phyloP scores from a whole-genome alignment of 2,329 filamentous ascomycete genomes.

The Chalaropsis ovoidea region DNA sequence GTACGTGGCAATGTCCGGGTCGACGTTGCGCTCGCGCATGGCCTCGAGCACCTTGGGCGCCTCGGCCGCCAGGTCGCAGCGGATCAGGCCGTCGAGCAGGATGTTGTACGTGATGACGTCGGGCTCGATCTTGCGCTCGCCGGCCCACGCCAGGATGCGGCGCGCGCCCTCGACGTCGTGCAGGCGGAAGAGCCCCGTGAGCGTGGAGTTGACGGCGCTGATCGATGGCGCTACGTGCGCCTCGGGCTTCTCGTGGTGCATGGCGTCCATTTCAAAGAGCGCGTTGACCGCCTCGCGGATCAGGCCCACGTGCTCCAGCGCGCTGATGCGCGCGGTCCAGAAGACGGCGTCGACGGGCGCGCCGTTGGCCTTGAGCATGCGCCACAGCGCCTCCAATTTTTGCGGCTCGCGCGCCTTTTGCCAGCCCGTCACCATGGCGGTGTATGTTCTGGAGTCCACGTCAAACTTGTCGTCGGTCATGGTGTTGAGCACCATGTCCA shows the following conservation, averaged over 20 bases:
- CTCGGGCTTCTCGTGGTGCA: constrained; percentile 24
- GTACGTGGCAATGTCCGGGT: constrained; percentile 59
- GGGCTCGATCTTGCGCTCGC: constrained; percentile 44
- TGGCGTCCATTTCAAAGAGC: constrained; percentile 52
- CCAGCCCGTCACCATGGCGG: constrained; percentile 62
- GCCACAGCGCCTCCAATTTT: constrained; percentile 59
- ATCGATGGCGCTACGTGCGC: constrained; percentile 49
- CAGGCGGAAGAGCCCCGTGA: constrained; percentile 51
- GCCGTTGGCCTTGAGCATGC: constrained; percentile 47
- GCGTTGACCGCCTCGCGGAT: constrained; percentile 49
- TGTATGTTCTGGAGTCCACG: constrained; percentile 54
- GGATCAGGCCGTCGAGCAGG: constrained; percentile 52
- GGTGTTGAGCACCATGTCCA: constrained; percentile 32
- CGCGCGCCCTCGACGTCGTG: constrained; percentile 41
- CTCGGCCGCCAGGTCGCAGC: constrained; percentile 39
- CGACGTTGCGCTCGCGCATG: constrained; percentile 49
- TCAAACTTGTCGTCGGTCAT: constrained; percentile 42
- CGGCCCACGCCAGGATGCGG: constrained; percentile 50
- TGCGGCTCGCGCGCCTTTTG: constrained; percentile 47
- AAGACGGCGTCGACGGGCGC: constrained; percentile 52
- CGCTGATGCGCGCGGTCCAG: constrained; percentile 62
- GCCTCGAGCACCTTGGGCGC: constrained; percentile 44
- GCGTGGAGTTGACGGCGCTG: constrained; percentile 57
- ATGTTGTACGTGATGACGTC: constrained; percentile 57
- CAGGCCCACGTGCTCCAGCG: constrained; percentile 49